Base-by-base conservation (phyloP, 306 rosid species). In the Astragalus glycyphyllos region DNA sequence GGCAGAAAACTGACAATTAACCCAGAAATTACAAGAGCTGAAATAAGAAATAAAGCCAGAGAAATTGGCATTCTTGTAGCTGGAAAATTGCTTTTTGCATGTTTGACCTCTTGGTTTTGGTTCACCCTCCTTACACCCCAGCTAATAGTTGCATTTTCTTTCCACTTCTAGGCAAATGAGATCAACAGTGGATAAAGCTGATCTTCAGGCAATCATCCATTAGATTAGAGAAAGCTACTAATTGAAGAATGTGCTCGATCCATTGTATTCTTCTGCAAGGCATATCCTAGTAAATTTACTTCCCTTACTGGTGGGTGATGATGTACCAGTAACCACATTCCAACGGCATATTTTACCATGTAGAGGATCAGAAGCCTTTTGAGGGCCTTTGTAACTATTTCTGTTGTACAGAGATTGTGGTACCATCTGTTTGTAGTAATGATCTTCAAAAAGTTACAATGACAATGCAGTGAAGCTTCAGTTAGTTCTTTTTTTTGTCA, bases 91-190 rank as follows among this genome's bases (percentile, higher is more conserved):
- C 12, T 26, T 55, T 55, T 37, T 12, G 66, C 59, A 11, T 55
- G 42, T 16, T 46, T 11, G 40, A 59, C 29, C 48, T 72, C 26
- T 34, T 54, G 42, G 48, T n/a, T n/a, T n/a, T n/a, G n/a, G n/a
- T n/a, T n/a, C n/a, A n/a, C n/a, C n/a, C n/a, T n/a, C n/a, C n/a
- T n/a, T n/a, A n/a, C n/a, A n/a, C n/a, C n/a, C n/a, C 16, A 7
- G 40, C 26, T 42, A 62, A 41, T 49, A 14, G 6, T 53, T 56
- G 41, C 44, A 12, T 34, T 78, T 48, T 17, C 55, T 60, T 72
- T 75, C 42, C 70, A 38, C 50, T 49, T 71, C 5, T 65, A 57
- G 80, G n/a, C 89, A 54, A 71, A 77, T 45, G 69, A 15, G 71
- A 50, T 73, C 75, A 74, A 65, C 45, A 69, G 72, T 6, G 46